Base-by-base conservation (phyloP, 345 rosid species). In the Syzygium aromaticum region DNA sequence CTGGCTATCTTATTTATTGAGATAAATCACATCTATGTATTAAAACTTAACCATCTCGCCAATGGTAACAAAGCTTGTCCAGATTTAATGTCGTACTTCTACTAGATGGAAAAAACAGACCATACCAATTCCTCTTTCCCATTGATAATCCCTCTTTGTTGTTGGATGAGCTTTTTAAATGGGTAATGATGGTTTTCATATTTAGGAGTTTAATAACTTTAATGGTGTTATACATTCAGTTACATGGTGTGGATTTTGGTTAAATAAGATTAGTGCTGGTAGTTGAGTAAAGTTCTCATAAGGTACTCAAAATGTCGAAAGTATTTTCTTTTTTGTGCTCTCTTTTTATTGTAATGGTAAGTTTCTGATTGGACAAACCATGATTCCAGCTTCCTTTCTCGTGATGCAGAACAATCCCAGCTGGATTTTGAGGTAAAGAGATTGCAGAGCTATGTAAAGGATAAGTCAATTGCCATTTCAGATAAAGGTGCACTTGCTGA, bases 401-500 rank as follows among this genome's bases (percentile, higher is more conserved):
- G 7, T 43, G 22, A 16, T 53, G 90, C 92, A 95, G 98, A 92
- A 89, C 96, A 94, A 92, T 88, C 89, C 87, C 88, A 61, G 51
- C 90, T 95, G 84, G 95, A 94, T 27, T 92, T 85, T 88, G 97
- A 94, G 78, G 90, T 94, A 6, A 94, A 96, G 86, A 95, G 93
- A 90, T 88, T 94, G 30, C 96, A 94, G 88, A 95, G 99, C 92
- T 90, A 89, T 84, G 92, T 96, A 46, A 95, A 96, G 84, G 97
- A 97, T 89, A 95, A 91, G 87, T 91, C 99, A 84, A 85, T 95
- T 46, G 46, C 52, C 63, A 89, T 94, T 88, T 95, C 96, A 28
- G 96, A 96, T 85, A 92, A 91, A 85, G 96, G 98, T 40, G 97
- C 92, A 85, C 93, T 95, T 59, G 95, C 98, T 53, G 98, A 96